A percentile compares a stretch with the other conserved stretches of the same genome.
These are phyloP conservation scores for Jaenimonas drosophilae DNA, from an alignment of 208 protist genomes.

Conservation along the genomic window DNA sequence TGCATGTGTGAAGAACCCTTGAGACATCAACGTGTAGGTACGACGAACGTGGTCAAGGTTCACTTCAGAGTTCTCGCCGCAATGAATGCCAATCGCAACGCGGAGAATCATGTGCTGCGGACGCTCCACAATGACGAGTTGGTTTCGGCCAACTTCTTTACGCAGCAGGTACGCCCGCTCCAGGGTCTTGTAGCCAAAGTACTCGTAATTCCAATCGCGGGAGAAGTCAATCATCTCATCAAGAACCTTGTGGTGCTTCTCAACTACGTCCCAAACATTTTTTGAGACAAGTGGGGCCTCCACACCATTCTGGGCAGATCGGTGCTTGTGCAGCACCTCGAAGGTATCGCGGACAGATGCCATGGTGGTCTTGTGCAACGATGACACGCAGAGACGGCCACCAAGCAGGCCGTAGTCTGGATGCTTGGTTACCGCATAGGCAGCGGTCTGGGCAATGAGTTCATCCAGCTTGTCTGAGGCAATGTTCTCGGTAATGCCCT, in stretches of 20 bases:
- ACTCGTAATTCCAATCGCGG: constrained; percentile 96
- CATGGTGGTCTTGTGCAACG: constrained; percentile 96
- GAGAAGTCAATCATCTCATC: constrained; percentile 92
- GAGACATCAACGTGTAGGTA: constrained; percentile 96
- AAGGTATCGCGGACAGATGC: constrained; percentile 87
- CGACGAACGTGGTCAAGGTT: constrained; percentile 88
- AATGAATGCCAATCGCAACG: constrained; percentile 97
- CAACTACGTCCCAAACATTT: constrained; percentile 85
- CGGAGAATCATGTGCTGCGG: constrained; percentile 99
- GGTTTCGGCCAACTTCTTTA: constrained; percentile 52
- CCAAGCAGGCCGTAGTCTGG: constrained; percentile 97
- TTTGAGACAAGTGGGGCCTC: constrained; percentile 91
- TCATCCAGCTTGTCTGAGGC: constrained; percentile 90
- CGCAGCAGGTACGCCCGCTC: constrained; percentile 98
- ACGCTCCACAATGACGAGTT: constrained; percentile 92
- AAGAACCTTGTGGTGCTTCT: constrained; percentile 71
- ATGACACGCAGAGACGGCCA: constrained; percentile 94
- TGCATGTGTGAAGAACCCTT: constrained; percentile 96
- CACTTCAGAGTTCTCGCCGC: too few relatives aligned
- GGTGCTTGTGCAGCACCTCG: constrained; percentile 85
- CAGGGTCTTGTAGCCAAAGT: constrained; percentile 99
- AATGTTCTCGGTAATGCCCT: constrained; percentile 85
- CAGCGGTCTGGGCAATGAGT: constrained; percentile 94
- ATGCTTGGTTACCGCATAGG: constrained; percentile 94
- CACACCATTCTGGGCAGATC: constrained; percentile 63